phyloP scores from a whole-genome alignment of 441 rosid species.

The Mallotus repandus region DNA sequence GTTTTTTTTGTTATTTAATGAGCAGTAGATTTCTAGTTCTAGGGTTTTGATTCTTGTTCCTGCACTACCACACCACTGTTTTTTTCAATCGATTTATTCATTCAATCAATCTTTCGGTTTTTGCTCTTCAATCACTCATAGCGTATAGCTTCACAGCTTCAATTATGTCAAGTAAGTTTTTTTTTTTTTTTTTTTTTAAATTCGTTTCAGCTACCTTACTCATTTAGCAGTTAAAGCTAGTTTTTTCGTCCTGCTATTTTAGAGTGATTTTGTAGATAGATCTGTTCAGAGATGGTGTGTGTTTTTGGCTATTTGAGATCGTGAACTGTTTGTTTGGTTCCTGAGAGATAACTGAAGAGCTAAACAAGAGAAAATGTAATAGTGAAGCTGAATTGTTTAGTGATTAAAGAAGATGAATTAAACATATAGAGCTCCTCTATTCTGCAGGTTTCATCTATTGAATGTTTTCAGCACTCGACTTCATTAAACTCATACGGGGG shows the following conservation, averaged over 20 bases:
- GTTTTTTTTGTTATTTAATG: no score
- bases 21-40: background rate
- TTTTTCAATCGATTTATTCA: background rate
- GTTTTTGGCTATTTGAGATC: constrained; percentile 29
- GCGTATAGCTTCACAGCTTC: constrained; percentile 33
- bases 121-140: constrained; percentile 4
- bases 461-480: constrained; percentile 5
- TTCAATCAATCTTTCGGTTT: background rate
- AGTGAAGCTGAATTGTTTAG: background rate
- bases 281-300: constrained; percentile 30
- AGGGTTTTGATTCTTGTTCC: constrained; percentile 12
- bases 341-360: background rate
- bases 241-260: constrained; percentile 6
- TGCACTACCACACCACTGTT: background rate
- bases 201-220: background rate
- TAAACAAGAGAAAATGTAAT: constrained; percentile 12
- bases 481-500: constrained; percentile 7
- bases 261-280: constrained; percentile 26
- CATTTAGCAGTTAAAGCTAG: constrained; percentile 4
- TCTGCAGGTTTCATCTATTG: constrained; percentile 16
- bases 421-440: background rate
- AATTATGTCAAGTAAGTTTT: constrained; percentile 26
- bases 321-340: constrained; percentile 25
- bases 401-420: constrained; percentile 6
- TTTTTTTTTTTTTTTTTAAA: background rate